Evolutionary conservation across 1,284 basidiomycete species (phyloP), one percentile per base, ranked within the genome.

Genomic region (Ceratobasidium sp.): DNA sequence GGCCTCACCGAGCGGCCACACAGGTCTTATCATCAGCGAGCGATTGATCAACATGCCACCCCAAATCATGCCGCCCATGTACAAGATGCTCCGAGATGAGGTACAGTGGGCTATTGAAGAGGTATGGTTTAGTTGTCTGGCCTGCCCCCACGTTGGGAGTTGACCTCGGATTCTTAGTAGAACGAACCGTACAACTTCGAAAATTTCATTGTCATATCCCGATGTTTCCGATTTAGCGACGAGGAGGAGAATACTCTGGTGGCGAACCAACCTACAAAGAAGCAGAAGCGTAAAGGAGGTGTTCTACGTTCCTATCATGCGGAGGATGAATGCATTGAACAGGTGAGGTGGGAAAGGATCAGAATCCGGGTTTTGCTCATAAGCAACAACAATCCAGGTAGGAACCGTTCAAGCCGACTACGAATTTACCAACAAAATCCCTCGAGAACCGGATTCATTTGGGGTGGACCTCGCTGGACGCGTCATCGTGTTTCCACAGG

Each of bases 1-100:
- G 33, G 86, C 77, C 82, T 84, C 52, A 80, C 87, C 84, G 16
- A 78, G 82, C 3, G 83, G 82, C 35, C 90, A 93, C 78, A 89
- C 96, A 68, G 96, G 94, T 0, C 87, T 97, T 27, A 88, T 97
- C 16, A 87, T 98, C 81, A 94, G 92, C 78, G 94, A 97, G 83
- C 89, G 96, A 1, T 87, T 98, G 77, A 89, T 97, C 82, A 98
- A 98, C 84, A 96, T 98, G 90, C 96, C 96, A 0, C 91, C 95
- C 3, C 94, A 97, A 81, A 90, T 96, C 55, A 89, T 96, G 23
- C 93, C 95, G 14, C 96, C 95, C 1, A 93, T 97, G 90, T 97
- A 96, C 84, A 88, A 88, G 73, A 95, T 97, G 93, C 87, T 98
- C 30, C 85, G 87, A 0, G 91, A 93, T 64, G 96, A 98, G 83